These are phyloP conservation scores for Drechslerella stenobrocha DNA, from an alignment of 2,329 filamentous ascomycete genomes.

Conservation along the genomic window DNA sequence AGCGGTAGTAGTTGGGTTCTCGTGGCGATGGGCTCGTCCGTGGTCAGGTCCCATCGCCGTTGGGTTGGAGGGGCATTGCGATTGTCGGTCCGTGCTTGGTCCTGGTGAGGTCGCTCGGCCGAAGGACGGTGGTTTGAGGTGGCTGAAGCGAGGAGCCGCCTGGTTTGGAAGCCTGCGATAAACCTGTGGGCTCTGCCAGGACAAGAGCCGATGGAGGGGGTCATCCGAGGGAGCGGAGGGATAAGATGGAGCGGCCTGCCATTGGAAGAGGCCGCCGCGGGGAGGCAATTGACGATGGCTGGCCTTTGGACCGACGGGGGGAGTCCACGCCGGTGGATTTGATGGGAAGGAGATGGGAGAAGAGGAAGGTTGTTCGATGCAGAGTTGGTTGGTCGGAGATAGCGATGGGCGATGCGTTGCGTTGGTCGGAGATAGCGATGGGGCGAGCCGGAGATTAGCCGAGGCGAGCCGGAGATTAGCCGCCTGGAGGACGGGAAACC, in stretches of 20 bases:
- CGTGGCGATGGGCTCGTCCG: constrained; percentile 4
- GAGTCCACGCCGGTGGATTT: background rate
- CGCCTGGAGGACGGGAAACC: background rate
- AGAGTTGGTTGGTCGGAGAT: background rate
- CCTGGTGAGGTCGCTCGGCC: background rate
- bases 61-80: background rate
- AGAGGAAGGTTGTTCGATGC: no score
- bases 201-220: constrained; percentile 29
- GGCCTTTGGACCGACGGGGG: background rate
- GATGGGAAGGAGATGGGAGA: no score
- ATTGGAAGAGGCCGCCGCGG: constrained; percentile 5
- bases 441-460: no score
- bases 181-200: constrained; percentile 32
- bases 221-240: constrained; percentile 40
- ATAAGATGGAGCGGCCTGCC: constrained; percentile 24
- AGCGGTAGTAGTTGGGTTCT: constrained; percentile 36
- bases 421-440: constrained; percentile 16
- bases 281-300: background rate
- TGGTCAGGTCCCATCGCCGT: background rate
- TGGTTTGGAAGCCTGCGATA: constrained; percentile 14
- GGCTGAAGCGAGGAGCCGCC: constrained; percentile 14
- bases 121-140: background rate
- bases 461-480: background rate
- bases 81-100: background rate
- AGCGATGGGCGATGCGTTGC: background rate